Conservation (phyloP, 1,139 yeast genomes). For the Pichia inconspicua region DNA sequence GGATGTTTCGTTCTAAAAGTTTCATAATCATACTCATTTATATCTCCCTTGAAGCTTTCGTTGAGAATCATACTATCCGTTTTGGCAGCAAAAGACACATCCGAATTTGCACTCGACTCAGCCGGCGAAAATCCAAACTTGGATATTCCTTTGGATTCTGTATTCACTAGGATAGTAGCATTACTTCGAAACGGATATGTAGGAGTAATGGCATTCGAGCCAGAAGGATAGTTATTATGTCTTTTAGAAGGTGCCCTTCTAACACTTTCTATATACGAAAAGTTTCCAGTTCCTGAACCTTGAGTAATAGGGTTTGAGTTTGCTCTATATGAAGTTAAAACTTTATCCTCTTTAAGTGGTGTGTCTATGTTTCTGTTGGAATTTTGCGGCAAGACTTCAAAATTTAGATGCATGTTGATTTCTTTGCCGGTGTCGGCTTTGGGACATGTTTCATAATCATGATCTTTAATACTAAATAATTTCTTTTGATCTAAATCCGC, state of each 20-base stretch:
- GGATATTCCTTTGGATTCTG: background rate
- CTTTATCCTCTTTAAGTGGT: background rate
- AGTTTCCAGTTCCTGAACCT: constrained; percentile 3
- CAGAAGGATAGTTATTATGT: background rate
- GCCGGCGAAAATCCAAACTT: constrained; percentile 4
- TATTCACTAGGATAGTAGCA: background rate
- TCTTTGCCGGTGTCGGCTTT: background rate
- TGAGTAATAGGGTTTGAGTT: constrained; percentile 5
- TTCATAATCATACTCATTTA: constrained; percentile 27
- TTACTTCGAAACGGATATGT: background rate
- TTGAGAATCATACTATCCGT: constrained; percentile 9
- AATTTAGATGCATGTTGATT: background rate
- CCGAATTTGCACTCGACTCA: constrained; percentile 8
- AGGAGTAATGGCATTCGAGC: constrained; percentile 4
- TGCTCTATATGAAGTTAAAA: background rate
- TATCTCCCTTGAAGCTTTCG: constrained; percentile 7
- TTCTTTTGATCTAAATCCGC: no score
- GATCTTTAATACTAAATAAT: no score
- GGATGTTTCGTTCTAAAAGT: constrained; percentile 32
- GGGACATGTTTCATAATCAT: background rate
- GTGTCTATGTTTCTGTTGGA: background rate
- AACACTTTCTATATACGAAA: constrained; percentile 9
- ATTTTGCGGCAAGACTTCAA: background rate
- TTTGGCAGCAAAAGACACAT: constrained; percentile 8
- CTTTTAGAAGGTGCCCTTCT: constrained; percentile 10